phyloP scores from a whole-genome alignment of 768 basidiomycete species.

The Lactarius evosmus region DNA sequence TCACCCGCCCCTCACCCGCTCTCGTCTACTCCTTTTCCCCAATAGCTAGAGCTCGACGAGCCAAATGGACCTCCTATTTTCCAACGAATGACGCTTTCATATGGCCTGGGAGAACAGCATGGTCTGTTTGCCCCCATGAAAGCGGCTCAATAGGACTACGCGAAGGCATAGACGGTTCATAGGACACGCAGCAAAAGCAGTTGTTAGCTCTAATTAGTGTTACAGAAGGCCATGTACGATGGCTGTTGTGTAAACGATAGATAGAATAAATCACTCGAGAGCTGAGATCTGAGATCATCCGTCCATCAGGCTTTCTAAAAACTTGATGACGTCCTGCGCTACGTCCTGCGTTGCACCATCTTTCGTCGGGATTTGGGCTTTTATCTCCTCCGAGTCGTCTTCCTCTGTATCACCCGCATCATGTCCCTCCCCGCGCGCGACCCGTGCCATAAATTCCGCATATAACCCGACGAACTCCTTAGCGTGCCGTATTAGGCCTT shows the following conservation, averaged over 20 bases:
- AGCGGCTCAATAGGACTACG: conserved; percentile 35
- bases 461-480: conserved; percentile 44
- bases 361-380: conserved; percentile 6
- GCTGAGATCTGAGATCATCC: conserved; percentile 1
- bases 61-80: conserved; percentile 53
- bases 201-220: neutral
- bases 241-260: neutral
- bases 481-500: conserved; percentile 37
- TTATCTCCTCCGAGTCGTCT: conserved; percentile 18
- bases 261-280: conserved; percentile 12
- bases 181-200: neutral
- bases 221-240: conserved; percentile 9
- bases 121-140: conserved; percentile 54
- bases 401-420: conserved; percentile 23
- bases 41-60: conserved; percentile 58
- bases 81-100: conserved; percentile 73
- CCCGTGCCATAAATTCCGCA: conserved; percentile 34
- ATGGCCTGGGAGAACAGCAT: conserved; percentile 80
- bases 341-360: conserved; percentile 33
- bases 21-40: conserved; percentile 29
- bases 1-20: neutral
- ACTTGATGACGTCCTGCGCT: conserved; percentile 45
- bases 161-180: conserved; percentile 1
- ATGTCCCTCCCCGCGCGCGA: conserved; percentile 28
- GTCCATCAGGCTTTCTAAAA: conserved; percentile 45